Evolutionary conservation across 352 stramenopile genomes (phyloP), one percentile per base, ranked within the genome.

Genomic region (Globisporangium apiculatum): DNA sequence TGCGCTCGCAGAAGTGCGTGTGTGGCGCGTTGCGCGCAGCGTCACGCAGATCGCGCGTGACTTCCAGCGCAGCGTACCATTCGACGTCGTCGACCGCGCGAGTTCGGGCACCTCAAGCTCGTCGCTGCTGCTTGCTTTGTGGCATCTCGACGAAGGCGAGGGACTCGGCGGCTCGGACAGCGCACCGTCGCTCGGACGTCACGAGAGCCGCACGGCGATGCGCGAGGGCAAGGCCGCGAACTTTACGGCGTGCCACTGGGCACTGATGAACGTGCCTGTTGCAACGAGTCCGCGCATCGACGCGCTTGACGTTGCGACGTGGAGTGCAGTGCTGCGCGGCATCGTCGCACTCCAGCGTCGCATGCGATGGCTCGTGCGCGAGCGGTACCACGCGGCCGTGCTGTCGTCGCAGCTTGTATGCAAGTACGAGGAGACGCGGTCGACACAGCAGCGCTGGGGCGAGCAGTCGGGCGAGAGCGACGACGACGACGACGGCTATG

Each of bases 131-230:
- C 64, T 89, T 18, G 77, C 72, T 14, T 50, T 91, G 8, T 94
- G 83, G 83, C 83, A 89, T 66, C 55, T 89, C 24, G 76, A 79
- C 8, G 83, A 94, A 77, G 82, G 80, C 8, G 81, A 91, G 70
- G 81, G 77, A 2, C 75, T 88, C 11, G 83, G 66, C 57, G 75
- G 66, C 45, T 82, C 79, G 35, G 80, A 89, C 66, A 66, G 57
- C 43, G 66, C 62, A 11, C 53, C 53, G 15, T 55, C 45, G 7
- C 18, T 57, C 51, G 24, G n/a, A 31, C 46, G 18, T 24, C 42
- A 15, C 24, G 24, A 31, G 24, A 31, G 24, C 24, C 24, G 24
- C 2, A 2, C 24, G 3, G 24, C 1, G 24, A 67, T 76, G 5
- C 65, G 45, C n/a, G 57, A 58, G 8, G 69, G 58, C 6, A 68